These are phyloP conservation scores for Trapa bicornis DNA, from an alignment of 345 rosid genomes.

Conservation along the genomic window DNA sequence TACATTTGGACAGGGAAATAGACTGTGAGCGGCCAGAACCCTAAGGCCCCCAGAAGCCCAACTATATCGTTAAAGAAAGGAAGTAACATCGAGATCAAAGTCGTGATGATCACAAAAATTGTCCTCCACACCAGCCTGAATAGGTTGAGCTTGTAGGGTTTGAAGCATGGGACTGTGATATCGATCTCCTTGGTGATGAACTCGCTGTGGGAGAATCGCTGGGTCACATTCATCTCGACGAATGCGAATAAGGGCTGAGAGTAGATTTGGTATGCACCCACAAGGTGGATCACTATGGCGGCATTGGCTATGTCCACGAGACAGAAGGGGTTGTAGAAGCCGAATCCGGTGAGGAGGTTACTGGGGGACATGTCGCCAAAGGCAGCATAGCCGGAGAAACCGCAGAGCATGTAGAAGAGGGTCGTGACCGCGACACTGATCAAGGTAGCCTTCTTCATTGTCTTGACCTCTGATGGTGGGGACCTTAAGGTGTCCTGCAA, in stretches of 20 bases:
- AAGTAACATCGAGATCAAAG: conserved; percentile 67
- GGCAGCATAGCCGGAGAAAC: conserved; percentile 78
- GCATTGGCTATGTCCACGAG: conserved; percentile 81
- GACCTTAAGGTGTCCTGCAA: conserved; percentile 46
- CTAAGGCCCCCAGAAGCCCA: conserved; percentile 78
- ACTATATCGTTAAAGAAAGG: conserved; percentile 82
- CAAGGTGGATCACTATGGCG: conserved; percentile 69
- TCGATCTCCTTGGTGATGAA: conserved; percentile 47
- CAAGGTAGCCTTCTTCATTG: conserved; percentile 72
- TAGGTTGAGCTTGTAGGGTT: conserved; percentile 42
- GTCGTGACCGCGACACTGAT: conserved; percentile 66
- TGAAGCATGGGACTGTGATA: conserved; percentile 33
- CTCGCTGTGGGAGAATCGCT: conserved; percentile 39
- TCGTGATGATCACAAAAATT: conserved; percentile 52
- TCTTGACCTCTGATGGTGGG: conserved; percentile 64
- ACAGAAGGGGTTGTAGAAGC: conserved; percentile 76
- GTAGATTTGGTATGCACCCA: conserved; percentile 87
- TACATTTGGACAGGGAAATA: conserved; percentile 89
- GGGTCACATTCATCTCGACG: conserved; percentile 42
- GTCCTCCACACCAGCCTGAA: conserved; percentile 86
- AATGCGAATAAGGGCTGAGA: conserved; percentile 83
- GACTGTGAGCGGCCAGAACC: conserved; percentile 88
- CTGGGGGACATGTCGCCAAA: conserved; percentile 77
- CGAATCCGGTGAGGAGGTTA: conserved; percentile 71
- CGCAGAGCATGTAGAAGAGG: conserved; percentile 79